Base-by-base conservation (phyloP, 2,329 filamentous ascomycete genomes). In the Colletotrichum sp. region DNA sequence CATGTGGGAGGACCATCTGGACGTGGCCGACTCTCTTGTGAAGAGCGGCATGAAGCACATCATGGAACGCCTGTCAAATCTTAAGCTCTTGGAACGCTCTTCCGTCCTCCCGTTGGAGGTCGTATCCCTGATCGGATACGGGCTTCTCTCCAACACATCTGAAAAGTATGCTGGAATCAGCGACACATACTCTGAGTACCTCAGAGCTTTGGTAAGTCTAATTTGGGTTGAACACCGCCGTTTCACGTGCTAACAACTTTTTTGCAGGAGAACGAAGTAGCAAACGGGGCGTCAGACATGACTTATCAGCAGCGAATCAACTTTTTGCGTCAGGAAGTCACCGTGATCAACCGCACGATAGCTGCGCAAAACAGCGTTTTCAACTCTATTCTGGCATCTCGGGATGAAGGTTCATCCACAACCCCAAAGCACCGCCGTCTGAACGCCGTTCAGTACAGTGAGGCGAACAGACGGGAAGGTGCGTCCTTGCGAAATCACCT, bases 41-140 rank as follows among this genome's bases (percentile, higher is more conserved):
- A 77, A 75, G 29, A 77, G 77, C 16, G 83, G 84, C 8, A 83
- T 86, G 78, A 76, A 79, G 36, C 81, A 79, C n/a, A 78, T 85
- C 7, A 80, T 87, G 11, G 78, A 80, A 61, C 73, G 77, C 18
- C 73, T 86, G 31, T 79, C 82, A 8, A 77, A 78, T 8, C 76
- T 76, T 7, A 78, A 79, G 12, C 77, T 87, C 2, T 66, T 85
- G 8, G 80, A 83, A 8, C 81, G 80, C 55, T 81, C 83, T 9
- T 81, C 83, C 24, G 76, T 88, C 29, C 75, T 85, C 36, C 87
- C 86, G 2, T 79, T 84, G 51, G 86, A 88, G 24, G 72, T 88
- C 4, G 74, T 86, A 31, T 84, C 84, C 1, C 77, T 88, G 21
- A 77, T 87, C 13, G 81, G 80, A 12, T 74, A 84, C 47, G 81